These are phyloP conservation scores for Cruciata laevipes DNA, from an alignment of 257 asterid genomes.

Conservation along the genomic window DNA sequence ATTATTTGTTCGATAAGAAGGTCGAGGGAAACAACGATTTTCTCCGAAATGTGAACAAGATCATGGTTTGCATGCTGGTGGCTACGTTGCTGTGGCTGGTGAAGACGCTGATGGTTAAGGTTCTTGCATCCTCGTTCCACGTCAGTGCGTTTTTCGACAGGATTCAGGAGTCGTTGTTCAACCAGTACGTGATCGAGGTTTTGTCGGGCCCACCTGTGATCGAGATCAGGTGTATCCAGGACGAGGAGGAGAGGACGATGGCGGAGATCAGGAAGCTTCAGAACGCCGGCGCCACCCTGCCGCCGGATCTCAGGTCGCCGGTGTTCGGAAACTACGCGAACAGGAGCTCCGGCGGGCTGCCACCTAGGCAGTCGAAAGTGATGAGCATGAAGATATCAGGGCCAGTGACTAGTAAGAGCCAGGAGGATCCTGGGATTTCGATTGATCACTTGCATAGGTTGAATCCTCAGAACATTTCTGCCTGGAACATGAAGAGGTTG, in stretches of 20 bases:
- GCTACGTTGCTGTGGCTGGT: conserved; percentile 68
- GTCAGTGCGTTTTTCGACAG: conserved; percentile 93
- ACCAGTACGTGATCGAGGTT: conserved; percentile 77
- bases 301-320: conserved; percentile 51
- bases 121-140: conserved; percentile 89
- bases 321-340: conserved; percentile 6
- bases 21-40: conserved; percentile 48
- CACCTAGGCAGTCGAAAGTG: conserved; percentile 43
- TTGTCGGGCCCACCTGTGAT: conserved; percentile 66
- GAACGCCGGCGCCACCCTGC: conserved; percentile 71
- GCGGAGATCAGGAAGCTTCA: conserved; percentile 64
- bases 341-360: conserved; percentile 35
- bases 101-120: conserved; percentile 90
- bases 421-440: conserved; percentile 46
- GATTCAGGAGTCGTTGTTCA: conserved; percentile 73
- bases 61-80: conserved; percentile 68
- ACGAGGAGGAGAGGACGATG: conserved; percentile 61
- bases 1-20: conserved; percentile 52
- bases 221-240: conserved; percentile 46
- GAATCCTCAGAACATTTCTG: conserved; percentile 71
- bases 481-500: conserved; percentile 96
- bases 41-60: conserved; percentile 44
- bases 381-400: conserved; percentile 48
- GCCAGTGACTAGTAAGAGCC: conserved; percentile 24
- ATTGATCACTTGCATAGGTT: conserved; percentile 64